Evolutionary conservation across 1,284 basidiomycete genomes (phyloP), one percentile per base, ranked within the genome.

Genomic region (Austropuccinia psidii): DNA sequence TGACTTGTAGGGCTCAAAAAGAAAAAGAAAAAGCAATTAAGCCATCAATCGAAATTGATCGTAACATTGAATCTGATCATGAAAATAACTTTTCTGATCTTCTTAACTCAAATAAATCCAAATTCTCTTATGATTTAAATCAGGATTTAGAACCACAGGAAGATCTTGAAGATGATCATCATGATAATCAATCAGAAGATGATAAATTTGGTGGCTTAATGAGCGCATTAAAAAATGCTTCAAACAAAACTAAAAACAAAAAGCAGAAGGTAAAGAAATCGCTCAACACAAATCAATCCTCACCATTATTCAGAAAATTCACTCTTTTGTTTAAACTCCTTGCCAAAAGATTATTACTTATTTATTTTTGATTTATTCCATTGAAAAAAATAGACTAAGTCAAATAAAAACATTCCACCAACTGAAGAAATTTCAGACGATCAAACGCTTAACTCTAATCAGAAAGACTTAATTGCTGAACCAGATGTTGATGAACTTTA

Each of bases 401-500:
- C 27, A 52, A 31, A 35, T 15, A 33, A 9, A 21, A 50, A 45
- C 9, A 17, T 17, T 37, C 33, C 41, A 1, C 35, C 43, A 37
- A 31, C 31, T 24, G 50, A 68, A 31, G 65, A 68, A 29, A 19
- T n/a, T 8, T 37, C 29, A 50, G 35, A 33, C 31, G n/a, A 49
- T 17, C 24, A 39, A 17, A n/a, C 45, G 17, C 1, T 15, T 24
- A n/a, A 33, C 6, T 15, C 31, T 13, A 41, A 4, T 4, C 31
- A 17, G 13, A 21, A 17, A 47, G 50, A 39, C 9, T 47, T 43
- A n/a, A n/a, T n/a, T n/a, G 31, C 43, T 1, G 57, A 61, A 31
- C 68, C 57, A 49, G 57, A 57, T 13, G 41, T 70, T 41, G 68
- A 70, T 58, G 68, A 70, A 47, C 55, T 70, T 37, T 70, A 70